Evolutionary conservation across 192 early-diverging fungal genomes (phyloP), one percentile per base, ranked within the genome.

Genomic region (Podila epigama): DNA sequence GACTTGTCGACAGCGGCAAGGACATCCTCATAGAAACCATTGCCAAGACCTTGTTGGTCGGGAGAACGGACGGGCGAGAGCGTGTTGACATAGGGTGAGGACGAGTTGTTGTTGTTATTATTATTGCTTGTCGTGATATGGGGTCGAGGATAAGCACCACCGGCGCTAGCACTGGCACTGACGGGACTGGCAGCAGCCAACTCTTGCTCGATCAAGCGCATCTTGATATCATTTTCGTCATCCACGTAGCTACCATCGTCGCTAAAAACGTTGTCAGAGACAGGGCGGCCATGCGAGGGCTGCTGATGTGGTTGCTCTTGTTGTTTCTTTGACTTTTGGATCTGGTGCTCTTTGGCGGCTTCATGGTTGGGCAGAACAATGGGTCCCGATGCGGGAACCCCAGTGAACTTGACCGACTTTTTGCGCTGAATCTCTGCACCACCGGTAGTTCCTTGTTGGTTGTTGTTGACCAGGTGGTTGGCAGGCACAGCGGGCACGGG

Each of bases 401-500:
- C 64, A 12, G 71, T 75, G 42, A 75, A 75, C 71, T 75, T 75
- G 64, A 75, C 64, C 4, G 71, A 75, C 20, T 75, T 75, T 32
- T 75, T 75, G 27, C 71, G 63, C 36, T 62, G 59, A 29, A 75
- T 61, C 32, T 55, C 64, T 28, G 53, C 53, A 2, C 40, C 51
- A 7, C 52, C 59, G 3, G 39, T 35, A 31, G 2, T 39, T 11
- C 39, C 33, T 27, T 13, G 42, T 25, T 59, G 37, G 57, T 41
- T 39, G 22, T 36, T 66, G 52, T 56, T 9, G 32, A 20, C 18
- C 40, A 44, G 13, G 28, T 32, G 52, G 39, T 48, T 51, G 2
- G 58, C 50, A 8, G 44, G 33, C 12, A 41, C 16, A 5, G 36
- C 27, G 0, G 70, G 63, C n/a, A 63, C 35, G 15, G 27, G 50